A percentile compares a stretch with the other conserved stretches of the same genome.
Conservation (phyloP, 2,329 filamentous ascomycete species). For the Calonectria montana region DNA sequence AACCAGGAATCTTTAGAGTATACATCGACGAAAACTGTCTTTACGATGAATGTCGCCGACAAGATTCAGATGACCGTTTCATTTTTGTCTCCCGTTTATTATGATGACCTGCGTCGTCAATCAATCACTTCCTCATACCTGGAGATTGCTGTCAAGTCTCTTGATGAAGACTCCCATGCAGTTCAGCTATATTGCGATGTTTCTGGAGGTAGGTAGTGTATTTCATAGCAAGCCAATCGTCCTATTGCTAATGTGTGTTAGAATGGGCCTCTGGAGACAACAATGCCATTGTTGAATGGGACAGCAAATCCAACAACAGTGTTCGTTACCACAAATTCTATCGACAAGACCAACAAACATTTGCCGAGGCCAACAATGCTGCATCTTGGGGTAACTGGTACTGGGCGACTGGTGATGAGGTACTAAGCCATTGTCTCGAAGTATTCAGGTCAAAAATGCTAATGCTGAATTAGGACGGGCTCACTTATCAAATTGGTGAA, state of each 20-base stretch:
- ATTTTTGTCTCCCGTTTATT: slow-evolving; percentile 80
- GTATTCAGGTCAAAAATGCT: not conserved
- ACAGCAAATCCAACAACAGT: slow-evolving; percentile 60
- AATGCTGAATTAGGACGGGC: slow-evolving; percentile 45
- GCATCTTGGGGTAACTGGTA: slow-evolving; percentile 86
- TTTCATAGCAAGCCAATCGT: not conserved
- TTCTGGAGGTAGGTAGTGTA: slow-evolving; percentile 48
- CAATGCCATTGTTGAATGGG: slow-evolving; percentile 69
- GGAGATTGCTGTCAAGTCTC: slow-evolving; percentile 69
- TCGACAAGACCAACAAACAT: slow-evolving; percentile 70
- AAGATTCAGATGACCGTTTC: slow-evolving; percentile 74
- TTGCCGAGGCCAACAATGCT: slow-evolving; percentile 76
- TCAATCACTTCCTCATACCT: slow-evolving; percentile 79
- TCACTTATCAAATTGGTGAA: slow-evolving; percentile 76
- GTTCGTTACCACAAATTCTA: slow-evolving; percentile 75
- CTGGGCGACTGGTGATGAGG: slow-evolving; percentile 65
- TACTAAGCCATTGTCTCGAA: not conserved
- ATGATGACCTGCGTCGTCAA: slow-evolving; percentile 73
- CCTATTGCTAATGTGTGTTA: slow-evolving; percentile 43
- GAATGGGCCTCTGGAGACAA: slow-evolving; percentile 79
- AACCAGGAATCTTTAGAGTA: slow-evolving; percentile 75
- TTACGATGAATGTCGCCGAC: slow-evolving; percentile 72
- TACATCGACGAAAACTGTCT: slow-evolving; percentile 78
- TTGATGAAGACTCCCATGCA: slow-evolving; percentile 71
- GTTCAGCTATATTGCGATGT: slow-evolving; percentile 81